Base-by-base conservation (phyloP, 306 rosid species). In the Castanopsis chinensis region DNA sequence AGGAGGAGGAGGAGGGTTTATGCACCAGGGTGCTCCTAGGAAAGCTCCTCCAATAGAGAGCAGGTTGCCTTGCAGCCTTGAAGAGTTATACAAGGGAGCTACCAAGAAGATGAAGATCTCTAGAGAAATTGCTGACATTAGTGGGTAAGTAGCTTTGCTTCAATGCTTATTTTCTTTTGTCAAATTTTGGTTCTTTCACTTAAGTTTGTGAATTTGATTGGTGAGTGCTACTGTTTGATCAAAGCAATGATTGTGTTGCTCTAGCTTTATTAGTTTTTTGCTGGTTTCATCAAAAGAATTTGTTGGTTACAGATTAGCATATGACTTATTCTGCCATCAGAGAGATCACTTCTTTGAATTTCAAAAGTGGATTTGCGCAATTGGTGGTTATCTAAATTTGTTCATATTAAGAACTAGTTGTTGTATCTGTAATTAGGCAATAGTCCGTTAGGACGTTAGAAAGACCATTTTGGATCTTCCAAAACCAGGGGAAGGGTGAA, bases 21-120 rank as follows among this genome's bases (percentile, higher is more conserved):
- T 88, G 86, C 77, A 63, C 81, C 83, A 80, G 32, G 84, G 69
- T 51, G 88, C 37, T 5, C 65, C 86, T 17, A 76, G 92, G 30
- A 90, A 90, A 81, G 92, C 92, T 77, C 54, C 90, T 75, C 74
- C 92, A 0, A 83, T 90, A 55, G 90, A 90, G 83, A 88, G 81
- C 68, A 90, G 49, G 79, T 77, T 90, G 83, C 87, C 90, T 1
- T 90, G 92, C 64, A 86, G 85, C 18, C 89, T 90, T 6, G 94
- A 90, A 87, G 94, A 90, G 56, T 76, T 90, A 27, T 88, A 83
- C 27, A 85, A 53, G 59, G 94, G 94, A 61, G 75, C 87, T 52
- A 83, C 90, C 32, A 90, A 84, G 81, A 90, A 88, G 83, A 88
- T 88, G 92, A 90, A 88, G 83, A 90, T 90, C 37, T 83, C 86